Conservation (phyloP, 2,329 filamentous ascomycete species). For the Teratosphaeria nubilosa region DNA sequence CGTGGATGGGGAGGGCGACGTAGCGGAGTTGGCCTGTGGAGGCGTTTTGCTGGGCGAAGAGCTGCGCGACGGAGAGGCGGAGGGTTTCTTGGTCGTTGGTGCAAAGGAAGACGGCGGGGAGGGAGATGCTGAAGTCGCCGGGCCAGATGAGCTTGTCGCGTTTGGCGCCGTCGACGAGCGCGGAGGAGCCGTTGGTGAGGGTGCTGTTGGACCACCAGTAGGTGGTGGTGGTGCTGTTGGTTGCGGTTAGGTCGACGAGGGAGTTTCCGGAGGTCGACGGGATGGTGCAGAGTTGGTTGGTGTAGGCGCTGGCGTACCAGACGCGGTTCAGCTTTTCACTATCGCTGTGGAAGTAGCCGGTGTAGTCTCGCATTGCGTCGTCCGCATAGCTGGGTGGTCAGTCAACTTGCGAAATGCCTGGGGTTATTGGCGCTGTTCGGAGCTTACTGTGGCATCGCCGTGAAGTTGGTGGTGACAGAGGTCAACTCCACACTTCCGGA, state of each 20-base stretch:
- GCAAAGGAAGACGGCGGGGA: constrained; percentile 41
- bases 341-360: constrained; percentile 18
- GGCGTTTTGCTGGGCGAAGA: constrained; percentile 4
- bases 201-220: constrained; percentile 25
- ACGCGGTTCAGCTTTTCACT: constrained; percentile 15
- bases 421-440: not conserved
- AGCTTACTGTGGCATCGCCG: constrained; percentile 29
- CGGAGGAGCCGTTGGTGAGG: constrained; percentile 19
- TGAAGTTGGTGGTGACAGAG: constrained; percentile 33
- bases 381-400: constrained; percentile 18
- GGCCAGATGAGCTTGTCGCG: constrained; percentile 20
- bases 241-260: constrained; percentile 11
- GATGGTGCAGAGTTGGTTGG: constrained; percentile 22
- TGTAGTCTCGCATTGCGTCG: constrained; percentile 19
- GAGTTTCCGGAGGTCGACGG: constrained; percentile 6
- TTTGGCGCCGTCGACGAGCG: constrained; percentile 29
- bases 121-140: constrained; percentile 28
- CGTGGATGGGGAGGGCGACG: constrained; percentile 35
- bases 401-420: not conserved
- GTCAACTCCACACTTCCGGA: constrained; percentile 23
- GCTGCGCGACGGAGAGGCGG: constrained; percentile 3
- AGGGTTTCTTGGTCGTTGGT: constrained; percentile 6
- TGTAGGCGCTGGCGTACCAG: constrained; percentile 42
- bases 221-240: constrained; percentile 15
- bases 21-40: constrained; percentile 5